Evolutionary conservation across 257 asterid genomes (phyloP).

Genomic region (Solanum tarijense): DNA sequence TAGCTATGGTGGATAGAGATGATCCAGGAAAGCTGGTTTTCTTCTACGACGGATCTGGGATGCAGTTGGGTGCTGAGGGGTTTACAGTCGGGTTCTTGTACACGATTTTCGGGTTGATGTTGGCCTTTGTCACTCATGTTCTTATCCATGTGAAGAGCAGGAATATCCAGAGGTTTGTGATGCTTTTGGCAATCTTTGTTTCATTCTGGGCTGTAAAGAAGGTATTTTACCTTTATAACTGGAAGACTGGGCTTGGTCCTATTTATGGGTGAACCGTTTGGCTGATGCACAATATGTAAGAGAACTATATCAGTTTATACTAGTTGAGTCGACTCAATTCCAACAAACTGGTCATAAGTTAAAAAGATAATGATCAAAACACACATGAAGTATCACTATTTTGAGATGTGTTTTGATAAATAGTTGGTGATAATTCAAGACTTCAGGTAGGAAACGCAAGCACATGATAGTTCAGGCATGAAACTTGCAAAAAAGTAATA

Average conservation of each 20-base stretch:
- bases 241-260: slow-evolving; percentile 88
- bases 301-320: background rate
- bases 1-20: slow-evolving; percentile 59
- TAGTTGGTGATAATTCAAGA: background rate
- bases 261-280: slow-evolving; percentile 16
- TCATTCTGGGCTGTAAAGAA: slow-evolving; percentile 61
- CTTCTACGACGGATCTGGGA: slow-evolving; percentile 79
- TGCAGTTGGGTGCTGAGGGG: slow-evolving; percentile 93
- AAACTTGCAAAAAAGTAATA: background rate
- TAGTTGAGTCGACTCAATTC: background rate
- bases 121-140: slow-evolving; percentile 57
- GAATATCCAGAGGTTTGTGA: slow-evolving; percentile 37
- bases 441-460: background rate
- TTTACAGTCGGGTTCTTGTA: slow-evolving; percentile 67
- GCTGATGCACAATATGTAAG: slow-evolving; percentile 19
- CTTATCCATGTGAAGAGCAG: slow-evolving; percentile 43
- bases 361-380: background rate
- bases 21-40: slow-evolving; percentile 55
- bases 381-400: background rate
- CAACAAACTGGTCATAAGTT: background rate
- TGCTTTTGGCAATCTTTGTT: slow-evolving; percentile 28
- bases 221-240: slow-evolving; percentile 71
- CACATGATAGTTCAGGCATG: background rate
- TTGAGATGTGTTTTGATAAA: background rate
- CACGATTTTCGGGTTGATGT: slow-evolving; percentile 55